Base-by-base conservation (phyloP, 2,329 filamentous ascomycete species). In the Harringtonia aguacate region DNA sequence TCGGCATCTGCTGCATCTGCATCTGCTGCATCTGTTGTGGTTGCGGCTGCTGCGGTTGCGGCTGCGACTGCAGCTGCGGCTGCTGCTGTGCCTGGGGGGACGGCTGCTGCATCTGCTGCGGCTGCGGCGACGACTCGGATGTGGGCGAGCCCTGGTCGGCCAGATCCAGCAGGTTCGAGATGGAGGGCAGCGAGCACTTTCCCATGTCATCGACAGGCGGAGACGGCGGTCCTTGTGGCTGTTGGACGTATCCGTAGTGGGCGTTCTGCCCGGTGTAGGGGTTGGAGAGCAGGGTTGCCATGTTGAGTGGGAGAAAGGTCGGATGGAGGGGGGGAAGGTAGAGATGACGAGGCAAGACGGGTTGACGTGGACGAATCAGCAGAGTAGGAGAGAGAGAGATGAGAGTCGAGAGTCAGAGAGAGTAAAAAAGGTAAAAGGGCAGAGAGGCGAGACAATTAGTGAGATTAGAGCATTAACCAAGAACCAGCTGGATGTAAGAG, bases 121-220 rank as follows among this genome's bases (percentile, higher is more conserved):
- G 61, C 58, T 70, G 63, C 57, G 70, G 64, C 28, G 69, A 69
- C n/a, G 70, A 64, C 65, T 80, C 68, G 61, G 68, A 69, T 17
- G 72, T 72, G 41, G 70, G 68, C 31, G 73, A 77, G 54, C 72
- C 81, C 54, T 79, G 79, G 63, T 92, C 86, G 43, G 87, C 86
- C 56, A 90, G 76, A 49, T 84, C 84, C 41, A 97, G 72, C 46
- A 97, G 74, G 61, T 87, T 90, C 31, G 88, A 95, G 61, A 97
- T 95, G 33, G 90, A 95, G 18, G 90, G 90, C 46, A 97, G 70
- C 41, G 88, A 94, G 58, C 84, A 92, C 66, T 83, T 89, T 53
- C 79, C 69, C 37, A 66, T 65, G 57, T 87, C 83, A 55, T 88
- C 84, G 60, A 84, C 79, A 36, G 83, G 82, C 48, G 83, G 83